Evolutionary conservation across 768 basidiomycete species (phyloP).

Genomic region (Lentinula raphanica): DNA sequence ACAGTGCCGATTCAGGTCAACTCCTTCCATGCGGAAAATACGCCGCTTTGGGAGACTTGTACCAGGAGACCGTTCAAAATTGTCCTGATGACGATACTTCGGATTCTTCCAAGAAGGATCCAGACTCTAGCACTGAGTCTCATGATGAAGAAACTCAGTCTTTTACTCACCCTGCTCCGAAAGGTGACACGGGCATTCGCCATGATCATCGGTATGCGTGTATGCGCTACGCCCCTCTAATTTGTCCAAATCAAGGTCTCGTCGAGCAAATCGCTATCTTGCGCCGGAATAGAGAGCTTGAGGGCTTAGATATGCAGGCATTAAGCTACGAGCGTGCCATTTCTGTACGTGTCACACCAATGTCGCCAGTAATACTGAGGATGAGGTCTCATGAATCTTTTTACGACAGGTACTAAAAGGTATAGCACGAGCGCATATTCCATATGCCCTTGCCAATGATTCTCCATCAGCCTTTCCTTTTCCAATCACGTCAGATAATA

Average conservation of each 20-base stretch:
- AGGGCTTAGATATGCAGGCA: constrained; percentile 62
- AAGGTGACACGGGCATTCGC: not conserved
- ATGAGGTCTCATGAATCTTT: not conserved
- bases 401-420: constrained; percentile 43
- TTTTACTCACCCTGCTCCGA: not conserved
- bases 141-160: not conserved
- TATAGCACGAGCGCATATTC: constrained; percentile 3
- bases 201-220: constrained; percentile 51
- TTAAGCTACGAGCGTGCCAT: constrained; percentile 71
- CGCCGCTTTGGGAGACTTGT: constrained; percentile 49
- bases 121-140: not conserved
- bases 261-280: constrained; percentile 56
- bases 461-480: constrained; percentile 43
- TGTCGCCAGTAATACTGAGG: not conserved
- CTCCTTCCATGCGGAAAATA: constrained; percentile 51
- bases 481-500: constrained; percentile 30
- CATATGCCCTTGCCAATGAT: not conserved
- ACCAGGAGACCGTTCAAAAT: constrained; percentile 37
- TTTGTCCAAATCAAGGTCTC: constrained; percentile 65
- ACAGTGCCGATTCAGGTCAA: constrained; percentile 42
- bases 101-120: constrained; percentile 8
- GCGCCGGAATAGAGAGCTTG: constrained; percentile 52
- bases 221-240: constrained; percentile 56
- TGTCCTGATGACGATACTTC: constrained; percentile 34
- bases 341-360: constrained; percentile 39